Conservation (phyloP, 139 green algal genomes). For the Chlorokybus atmophyticus region DNA sequence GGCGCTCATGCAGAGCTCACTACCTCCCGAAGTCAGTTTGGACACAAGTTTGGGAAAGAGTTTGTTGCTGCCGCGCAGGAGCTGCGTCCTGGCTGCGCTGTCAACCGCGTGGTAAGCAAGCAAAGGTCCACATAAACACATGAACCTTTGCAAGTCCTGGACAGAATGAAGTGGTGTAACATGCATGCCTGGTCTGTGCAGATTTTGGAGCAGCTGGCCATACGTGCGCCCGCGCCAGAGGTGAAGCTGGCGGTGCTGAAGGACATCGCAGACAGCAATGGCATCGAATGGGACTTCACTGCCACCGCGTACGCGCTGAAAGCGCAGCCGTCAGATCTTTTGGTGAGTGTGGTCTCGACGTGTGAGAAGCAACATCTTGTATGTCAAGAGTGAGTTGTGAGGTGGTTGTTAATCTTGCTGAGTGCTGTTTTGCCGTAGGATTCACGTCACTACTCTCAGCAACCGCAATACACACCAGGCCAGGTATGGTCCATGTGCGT, state of each 20-base stretch:
- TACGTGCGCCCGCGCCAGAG: background rate
- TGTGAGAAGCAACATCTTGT: too few relatives aligned
- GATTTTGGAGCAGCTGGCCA: background rate
- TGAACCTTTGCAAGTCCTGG: background rate
- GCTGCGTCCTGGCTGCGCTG: conserved; percentile 17
- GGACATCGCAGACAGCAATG: background rate
- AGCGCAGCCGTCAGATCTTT: background rate
- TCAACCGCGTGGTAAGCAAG: conserved; percentile 18
- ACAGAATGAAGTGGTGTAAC: background rate
- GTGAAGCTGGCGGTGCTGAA: background rate
- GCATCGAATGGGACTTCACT: background rate
- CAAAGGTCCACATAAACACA: background rate
- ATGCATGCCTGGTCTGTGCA: background rate
- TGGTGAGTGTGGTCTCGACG: too few relatives aligned
- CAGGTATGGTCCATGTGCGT: too few relatives aligned
- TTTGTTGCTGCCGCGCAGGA: conserved; percentile 22
- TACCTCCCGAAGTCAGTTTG: conserved; percentile 2
- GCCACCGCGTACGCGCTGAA: background rate
- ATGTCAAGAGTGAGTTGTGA: too few relatives aligned
- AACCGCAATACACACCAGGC: too few relatives aligned
- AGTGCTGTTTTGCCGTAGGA: too few relatives aligned
- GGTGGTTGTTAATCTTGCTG: too few relatives aligned
- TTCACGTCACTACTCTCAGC: too few relatives aligned
- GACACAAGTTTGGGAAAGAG: conserved; percentile 24
- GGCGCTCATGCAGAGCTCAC: too few relatives aligned